phyloP scores from a whole-genome alignment of 2,329 filamentous ascomycete species.

The Cladorrhinum sp. region DNA sequence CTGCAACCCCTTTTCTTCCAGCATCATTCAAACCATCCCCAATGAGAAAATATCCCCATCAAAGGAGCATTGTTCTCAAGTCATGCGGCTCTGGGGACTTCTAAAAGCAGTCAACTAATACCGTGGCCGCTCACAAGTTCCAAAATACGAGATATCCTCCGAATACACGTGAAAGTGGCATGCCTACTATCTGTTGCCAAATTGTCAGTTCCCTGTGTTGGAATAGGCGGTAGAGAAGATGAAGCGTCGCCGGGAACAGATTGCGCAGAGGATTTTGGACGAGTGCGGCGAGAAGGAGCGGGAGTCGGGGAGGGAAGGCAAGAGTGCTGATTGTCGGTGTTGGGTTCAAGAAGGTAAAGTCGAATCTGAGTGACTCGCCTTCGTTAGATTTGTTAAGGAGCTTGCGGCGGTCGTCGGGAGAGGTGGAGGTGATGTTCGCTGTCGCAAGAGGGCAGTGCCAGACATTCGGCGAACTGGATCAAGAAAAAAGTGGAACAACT shows the following conservation, averaged over 20 bases:
- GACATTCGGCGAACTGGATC: slow-evolving; percentile 37
- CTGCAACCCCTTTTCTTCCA: no score
- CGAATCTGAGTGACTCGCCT: slow-evolving; percentile 46
- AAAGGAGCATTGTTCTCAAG: no score
- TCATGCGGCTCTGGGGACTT: no score
- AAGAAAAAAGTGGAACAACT: slow-evolving; percentile 40
- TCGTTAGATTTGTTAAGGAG: slow-evolving; percentile 15
- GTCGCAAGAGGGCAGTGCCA: slow-evolving; percentile 38
- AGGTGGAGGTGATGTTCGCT: slow-evolving; percentile 35
- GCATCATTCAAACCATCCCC: no score
- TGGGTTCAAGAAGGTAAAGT: slow-evolving; percentile 50
- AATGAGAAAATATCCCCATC: no score
- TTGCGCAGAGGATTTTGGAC: slow-evolving; percentile 38
- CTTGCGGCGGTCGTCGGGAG: not conserved
- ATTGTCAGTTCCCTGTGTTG: slow-evolving; percentile 46
- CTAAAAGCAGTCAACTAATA: no score
- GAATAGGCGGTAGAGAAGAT: slow-evolving; percentile 43
- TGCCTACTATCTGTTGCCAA: slow-evolving; percentile 47
- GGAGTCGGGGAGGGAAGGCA: slow-evolving; percentile 21
- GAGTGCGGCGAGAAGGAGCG: slow-evolving; percentile 25
- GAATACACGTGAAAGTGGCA: no score
- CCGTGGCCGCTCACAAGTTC: no score
- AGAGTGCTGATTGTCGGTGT: slow-evolving; percentile 46
- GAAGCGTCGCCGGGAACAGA: slow-evolving; percentile 39
- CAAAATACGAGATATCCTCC: no score